phyloP scores from a whole-genome alignment of 164 flowering plant species.

The Annona cherimola region DNA sequence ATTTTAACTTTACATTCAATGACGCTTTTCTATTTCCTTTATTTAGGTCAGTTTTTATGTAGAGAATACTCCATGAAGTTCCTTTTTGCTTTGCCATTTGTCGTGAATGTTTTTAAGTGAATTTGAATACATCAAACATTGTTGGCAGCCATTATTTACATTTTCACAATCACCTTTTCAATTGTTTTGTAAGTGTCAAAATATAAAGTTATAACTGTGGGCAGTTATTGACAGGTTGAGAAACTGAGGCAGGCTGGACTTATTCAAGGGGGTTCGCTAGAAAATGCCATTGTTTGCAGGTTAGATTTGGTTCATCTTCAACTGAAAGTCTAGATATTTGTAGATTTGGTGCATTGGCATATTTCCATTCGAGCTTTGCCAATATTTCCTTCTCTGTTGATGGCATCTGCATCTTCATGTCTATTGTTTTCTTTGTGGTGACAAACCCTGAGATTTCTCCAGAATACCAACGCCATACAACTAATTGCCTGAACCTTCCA shows the following conservation, averaged over 20 bases:
- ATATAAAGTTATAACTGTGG: not conserved
- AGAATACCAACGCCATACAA: not conserved
- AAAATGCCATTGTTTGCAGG: conserved; percentile 91
- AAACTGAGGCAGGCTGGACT: conserved; percentile 57
- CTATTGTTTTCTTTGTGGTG: not conserved
- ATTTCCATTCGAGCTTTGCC: not conserved
- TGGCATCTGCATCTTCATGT: not conserved
- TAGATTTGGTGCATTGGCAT: not conserved
- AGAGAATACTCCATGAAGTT: not conserved
- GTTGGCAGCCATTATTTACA: not conserved
- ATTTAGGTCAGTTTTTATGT: not conserved
- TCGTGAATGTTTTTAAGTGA: not conserved
- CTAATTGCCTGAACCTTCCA: not conserved
- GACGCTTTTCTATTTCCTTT: not conserved
- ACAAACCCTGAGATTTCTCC: not conserved
- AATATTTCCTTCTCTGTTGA: not conserved
- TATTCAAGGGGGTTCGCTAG: conserved; percentile 78
- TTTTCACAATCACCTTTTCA: not conserved
- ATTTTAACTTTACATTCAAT: too few species aligned
- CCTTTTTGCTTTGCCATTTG: not conserved
- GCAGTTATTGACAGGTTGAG: conserved; percentile 52
- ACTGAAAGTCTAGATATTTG: not conserved
- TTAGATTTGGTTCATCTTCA: conserved; percentile 21
- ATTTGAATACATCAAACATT: not conserved
- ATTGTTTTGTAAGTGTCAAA: not conserved